Conservation (phyloP, 805 yeast species). For the Metschnikowia aberdeeniae region DNA sequence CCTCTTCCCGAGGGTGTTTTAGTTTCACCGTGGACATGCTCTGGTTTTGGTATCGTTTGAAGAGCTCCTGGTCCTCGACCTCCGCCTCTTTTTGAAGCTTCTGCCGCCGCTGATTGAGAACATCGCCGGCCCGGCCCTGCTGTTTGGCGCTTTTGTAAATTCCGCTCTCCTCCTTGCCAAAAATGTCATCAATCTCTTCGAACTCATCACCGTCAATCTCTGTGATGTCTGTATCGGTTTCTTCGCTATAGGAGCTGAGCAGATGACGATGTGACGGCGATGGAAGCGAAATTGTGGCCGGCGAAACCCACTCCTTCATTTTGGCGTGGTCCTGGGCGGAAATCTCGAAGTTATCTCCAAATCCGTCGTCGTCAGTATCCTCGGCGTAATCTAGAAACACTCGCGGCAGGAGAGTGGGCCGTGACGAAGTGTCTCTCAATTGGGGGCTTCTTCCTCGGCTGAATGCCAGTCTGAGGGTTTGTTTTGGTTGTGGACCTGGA, state of each 20-base stretch:
- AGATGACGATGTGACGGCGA: slow-evolving; percentile 22
- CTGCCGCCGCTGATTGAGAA: slow-evolving; percentile 20
- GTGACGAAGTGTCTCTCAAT: background rate
- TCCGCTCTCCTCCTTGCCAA: slow-evolving; percentile 36
- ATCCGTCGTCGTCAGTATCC: slow-evolving; percentile 8
- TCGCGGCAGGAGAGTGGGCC: slow-evolving; percentile 5
- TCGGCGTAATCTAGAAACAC: slow-evolving; percentile 8
- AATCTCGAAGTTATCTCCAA: slow-evolving; percentile 8
- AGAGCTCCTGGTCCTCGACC: slow-evolving; percentile 30
- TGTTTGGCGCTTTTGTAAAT: slow-evolving; percentile 23
- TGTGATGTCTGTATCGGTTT: slow-evolving; percentile 37
- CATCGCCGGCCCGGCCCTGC: slow-evolving; percentile 21
- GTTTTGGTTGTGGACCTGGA: slow-evolving; percentile 1
- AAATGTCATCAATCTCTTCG: slow-evolving; percentile 36
- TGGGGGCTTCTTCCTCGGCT: slow-evolving; percentile 5
- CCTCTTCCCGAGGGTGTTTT: slow-evolving; percentile 15
- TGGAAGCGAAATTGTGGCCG: slow-evolving; percentile 13
- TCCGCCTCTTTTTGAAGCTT: slow-evolving; percentile 31
- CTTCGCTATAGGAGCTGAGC: slow-evolving; percentile 37
- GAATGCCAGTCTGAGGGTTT: slow-evolving; percentile 1
- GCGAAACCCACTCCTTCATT: slow-evolving; percentile 9
- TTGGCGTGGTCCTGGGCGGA: slow-evolving; percentile 1
- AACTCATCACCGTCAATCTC: slow-evolving; percentile 36
- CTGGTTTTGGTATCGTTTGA: slow-evolving; percentile 15
- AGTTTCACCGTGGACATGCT: background rate